Evolutionary conservation across 1,284 basidiomycete genomes (phyloP).

Genomic region (Apiotrichum gracile): DNA sequence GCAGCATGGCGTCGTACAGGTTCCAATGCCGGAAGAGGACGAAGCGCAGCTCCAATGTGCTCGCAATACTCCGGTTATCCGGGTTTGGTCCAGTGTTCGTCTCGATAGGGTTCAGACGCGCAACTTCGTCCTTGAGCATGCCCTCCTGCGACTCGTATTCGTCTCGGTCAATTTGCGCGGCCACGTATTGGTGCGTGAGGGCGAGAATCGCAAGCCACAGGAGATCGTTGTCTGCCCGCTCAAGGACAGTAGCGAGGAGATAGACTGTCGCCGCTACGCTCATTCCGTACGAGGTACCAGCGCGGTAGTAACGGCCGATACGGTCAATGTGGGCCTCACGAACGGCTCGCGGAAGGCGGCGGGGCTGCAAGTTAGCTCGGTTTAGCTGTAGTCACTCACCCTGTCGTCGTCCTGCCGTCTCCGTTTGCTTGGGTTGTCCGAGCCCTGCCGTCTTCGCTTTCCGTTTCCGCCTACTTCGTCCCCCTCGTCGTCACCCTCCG

Average conservation of each 20-base stretch:
- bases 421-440: constrained; percentile 20
- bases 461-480: constrained; percentile 32
- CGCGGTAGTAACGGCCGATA: constrained; percentile 74
- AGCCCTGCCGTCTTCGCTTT: constrained; percentile 53
- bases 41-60: constrained; percentile 83
- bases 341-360: constrained; percentile 63
- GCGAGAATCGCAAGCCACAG: constrained; percentile 94
- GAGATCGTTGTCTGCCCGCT: constrained; percentile 86
- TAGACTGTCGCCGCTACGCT: constrained; percentile 85
- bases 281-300: constrained; percentile 83
- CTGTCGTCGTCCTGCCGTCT: constrained; percentile 27
- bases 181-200: constrained; percentile 85
- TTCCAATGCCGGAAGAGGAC: constrained; percentile 97
- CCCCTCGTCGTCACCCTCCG: constrained; percentile 51
- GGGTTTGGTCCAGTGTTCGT: constrained; percentile 39
- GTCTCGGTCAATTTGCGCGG: constrained; percentile 77
- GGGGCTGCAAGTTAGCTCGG: constrained; percentile 24
- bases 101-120: constrained; percentile 66
- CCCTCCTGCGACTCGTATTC: constrained; percentile 75
- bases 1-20: constrained; percentile 94
- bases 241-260: constrained; percentile 78
- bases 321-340: constrained; percentile 58
- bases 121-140: constrained; percentile 81
- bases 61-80: constrained; percentile 73
- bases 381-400: constrained; percentile 10